Base-by-base conservation (phyloP, 1,284 basidiomycete genomes). In the Sanghuangporus sanghuang region DNA sequence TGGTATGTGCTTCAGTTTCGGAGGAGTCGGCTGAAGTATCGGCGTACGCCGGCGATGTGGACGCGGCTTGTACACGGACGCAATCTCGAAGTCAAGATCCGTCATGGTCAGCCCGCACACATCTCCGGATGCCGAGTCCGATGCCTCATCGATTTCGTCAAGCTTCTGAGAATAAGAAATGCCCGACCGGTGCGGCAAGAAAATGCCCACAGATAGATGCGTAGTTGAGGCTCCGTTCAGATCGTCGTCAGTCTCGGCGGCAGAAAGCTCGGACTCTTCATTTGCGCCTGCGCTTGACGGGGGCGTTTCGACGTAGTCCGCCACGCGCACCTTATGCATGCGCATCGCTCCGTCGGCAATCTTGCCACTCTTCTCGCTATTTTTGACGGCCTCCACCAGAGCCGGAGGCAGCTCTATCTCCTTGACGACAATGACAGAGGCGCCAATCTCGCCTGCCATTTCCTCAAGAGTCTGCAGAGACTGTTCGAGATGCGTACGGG, bases 391-490 rank as follows among this genome's bases (percentile, higher is more conserved):
- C 36, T 52, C 57, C 11, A 53, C 14, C 3, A 62, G 5, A 2
- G 53, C 46, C 9, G 65, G 80, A 1, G 87, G 86, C 0, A 92
- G 85, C 68, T 90, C 87, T 35, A 96, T 87, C 72, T 95, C 92
- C 74, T 92, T 92, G 18, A 94, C 87, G 16, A 96, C 85, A 53
- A 94, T 86, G 57, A 96, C 92, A 32, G 90, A 92, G 0, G 92
- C 95, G 2, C 93, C 94, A 38, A 97, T 89, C 70, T 96, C 93
- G 9, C 87, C 86, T 0, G 95, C 94, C 95, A 97, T 97, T 77
- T 86, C 86, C 71, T 92, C 90, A 14, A 97, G 83, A 0, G 94
- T 96, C 68, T 87, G 85, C 46, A 97, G 76, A 1, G 87, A 91
- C 66, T 83, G 81, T 65, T 92, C 90, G 69, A 97, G 85, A 73